phyloP scores from a whole-genome alignment of 306 rosid genomes.

The Prunus armeniaca region DNA sequence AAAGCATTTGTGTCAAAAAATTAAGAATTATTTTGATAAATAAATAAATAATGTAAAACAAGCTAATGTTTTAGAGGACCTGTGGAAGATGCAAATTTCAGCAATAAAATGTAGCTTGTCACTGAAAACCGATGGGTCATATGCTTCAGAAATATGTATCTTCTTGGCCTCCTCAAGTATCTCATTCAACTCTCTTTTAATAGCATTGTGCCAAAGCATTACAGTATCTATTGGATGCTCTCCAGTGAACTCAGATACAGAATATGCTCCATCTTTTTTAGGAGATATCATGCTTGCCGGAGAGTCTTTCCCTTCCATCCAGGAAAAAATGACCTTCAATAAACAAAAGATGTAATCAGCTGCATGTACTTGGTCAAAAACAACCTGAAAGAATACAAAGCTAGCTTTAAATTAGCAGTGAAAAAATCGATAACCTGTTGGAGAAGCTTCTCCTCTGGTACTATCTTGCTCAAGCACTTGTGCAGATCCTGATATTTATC shows the following conservation, averaged over 20 bases:
- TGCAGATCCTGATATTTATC: conserved; percentile 59
- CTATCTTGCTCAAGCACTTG: conserved; percentile 59
- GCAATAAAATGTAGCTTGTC: conserved; percentile 76
- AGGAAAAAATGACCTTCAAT: conserved; percentile 69
- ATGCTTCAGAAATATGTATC: conserved; percentile 45
- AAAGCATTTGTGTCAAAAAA: neutral
- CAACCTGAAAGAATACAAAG: conserved; percentile 9
- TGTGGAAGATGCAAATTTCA: conserved; percentile 88
- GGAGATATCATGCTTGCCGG: conserved; percentile 23
- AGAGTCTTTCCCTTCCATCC: conserved; percentile 61
- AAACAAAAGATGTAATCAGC: conserved; percentile 19
- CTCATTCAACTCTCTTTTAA: conserved; percentile 68
- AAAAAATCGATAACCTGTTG: conserved; percentile 47
- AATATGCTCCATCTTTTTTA: conserved; percentile 32
- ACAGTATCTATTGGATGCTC: conserved; percentile 75
- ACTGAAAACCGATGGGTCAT: conserved; percentile 47
- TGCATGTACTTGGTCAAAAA: neutral
- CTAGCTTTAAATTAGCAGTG: neutral
- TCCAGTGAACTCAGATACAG: conserved; percentile 38
- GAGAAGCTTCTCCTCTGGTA: conserved; percentile 77
- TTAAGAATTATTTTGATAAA: neutral
- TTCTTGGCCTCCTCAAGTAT: conserved; percentile 40
- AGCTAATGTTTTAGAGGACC: conserved; percentile 35
- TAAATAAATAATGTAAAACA: neutral
- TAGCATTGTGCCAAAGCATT: conserved; percentile 88